Evolutionary conservation across 139 green algal species (phyloP).

Genomic region (Monoraphidium neglectum): DNA sequence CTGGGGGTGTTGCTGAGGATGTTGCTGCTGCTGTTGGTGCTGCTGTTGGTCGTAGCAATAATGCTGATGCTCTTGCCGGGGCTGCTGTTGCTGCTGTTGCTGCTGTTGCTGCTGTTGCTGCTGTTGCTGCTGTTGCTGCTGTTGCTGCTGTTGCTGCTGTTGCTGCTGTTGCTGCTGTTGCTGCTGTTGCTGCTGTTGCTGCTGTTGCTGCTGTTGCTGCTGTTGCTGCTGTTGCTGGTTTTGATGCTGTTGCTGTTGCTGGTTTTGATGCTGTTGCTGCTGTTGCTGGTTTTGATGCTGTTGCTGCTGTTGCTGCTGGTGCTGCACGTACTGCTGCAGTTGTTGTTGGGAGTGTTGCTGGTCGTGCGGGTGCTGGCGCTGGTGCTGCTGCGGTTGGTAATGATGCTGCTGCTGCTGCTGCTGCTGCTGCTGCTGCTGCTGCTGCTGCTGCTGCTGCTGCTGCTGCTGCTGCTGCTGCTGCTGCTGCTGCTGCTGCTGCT

Average conservation of each 20-base stretch:
- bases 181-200: neutral
- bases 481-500: neutral
- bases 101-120: slow-evolving; percentile 1
- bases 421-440: neutral
- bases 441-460: slow-evolving; percentile 3
- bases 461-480: neutral
- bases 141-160: slow-evolving; percentile 5
- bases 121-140: neutral
- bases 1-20: too few relatives aligned
- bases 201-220: neutral
- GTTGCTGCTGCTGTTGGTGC: too few relatives aligned
- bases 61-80: neutral
- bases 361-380: neutral
- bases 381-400: neutral
- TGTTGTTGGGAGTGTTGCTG: too few relatives aligned
- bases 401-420: neutral
- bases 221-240: slow-evolving; percentile 5
- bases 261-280: too few relatives aligned
- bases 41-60: too few relatives aligned
- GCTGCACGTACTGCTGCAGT: too few relatives aligned
- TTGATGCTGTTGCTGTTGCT: neutral
- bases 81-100: neutral
- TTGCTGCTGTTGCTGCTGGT: neutral
- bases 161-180: neutral
- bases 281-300: too few relatives aligned